These are phyloP conservation scores for Boletus vermiculosoides DNA, from an alignment of 768 basidiomycete species.

Conservation along the genomic window DNA sequence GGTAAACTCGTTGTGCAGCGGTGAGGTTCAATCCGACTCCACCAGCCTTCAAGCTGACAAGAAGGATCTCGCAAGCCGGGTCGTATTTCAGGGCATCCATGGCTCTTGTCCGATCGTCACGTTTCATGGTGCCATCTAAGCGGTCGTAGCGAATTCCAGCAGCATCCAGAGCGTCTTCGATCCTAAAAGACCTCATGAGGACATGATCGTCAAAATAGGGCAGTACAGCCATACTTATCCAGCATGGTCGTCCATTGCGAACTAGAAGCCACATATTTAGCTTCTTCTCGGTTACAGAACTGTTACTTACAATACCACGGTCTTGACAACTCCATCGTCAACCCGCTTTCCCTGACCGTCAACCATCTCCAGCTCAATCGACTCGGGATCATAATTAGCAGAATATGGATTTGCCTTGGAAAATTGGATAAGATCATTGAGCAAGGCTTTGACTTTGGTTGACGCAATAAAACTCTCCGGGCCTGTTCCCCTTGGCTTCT, in stretches of 20 bases:
- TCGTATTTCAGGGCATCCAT: conserved; percentile 93
- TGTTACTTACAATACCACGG: conserved; percentile 86
- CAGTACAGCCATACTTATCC: conserved; percentile 58
- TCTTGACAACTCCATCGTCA: conserved; percentile 77
- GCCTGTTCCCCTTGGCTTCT: conserved; percentile 52
- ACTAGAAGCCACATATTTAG: conserved; percentile 40
- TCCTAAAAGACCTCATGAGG: conserved; percentile 40
- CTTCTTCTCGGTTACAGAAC: conserved; percentile 12
- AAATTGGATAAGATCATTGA: conserved; percentile 76
- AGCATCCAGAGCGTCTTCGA: conserved; percentile 85
- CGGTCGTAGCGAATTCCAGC: conserved; percentile 86
- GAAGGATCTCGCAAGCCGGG: conserved; percentile 86
- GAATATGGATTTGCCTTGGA: conserved; percentile 87
- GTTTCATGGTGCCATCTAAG: conserved; percentile 96
- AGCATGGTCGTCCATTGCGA: conserved; percentile 96
- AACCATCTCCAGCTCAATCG: conserved; percentile 73
- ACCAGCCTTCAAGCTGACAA: conserved; percentile 95
- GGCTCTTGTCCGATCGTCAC: conserved; percentile 86
- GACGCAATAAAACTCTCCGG: conserved; percentile 68
- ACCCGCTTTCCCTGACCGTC: conserved; percentile 70
- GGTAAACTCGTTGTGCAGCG: conserved; percentile 87
- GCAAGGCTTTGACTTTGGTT: conserved; percentile 84
- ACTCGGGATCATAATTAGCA: conserved; percentile 75
- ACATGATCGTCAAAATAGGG: conserved; percentile 1
- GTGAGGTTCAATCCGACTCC: conserved; percentile 97